Base-by-base conservation (phyloP, 192 early-diverging fungal genomes). In the Coemansia sp. region DNA sequence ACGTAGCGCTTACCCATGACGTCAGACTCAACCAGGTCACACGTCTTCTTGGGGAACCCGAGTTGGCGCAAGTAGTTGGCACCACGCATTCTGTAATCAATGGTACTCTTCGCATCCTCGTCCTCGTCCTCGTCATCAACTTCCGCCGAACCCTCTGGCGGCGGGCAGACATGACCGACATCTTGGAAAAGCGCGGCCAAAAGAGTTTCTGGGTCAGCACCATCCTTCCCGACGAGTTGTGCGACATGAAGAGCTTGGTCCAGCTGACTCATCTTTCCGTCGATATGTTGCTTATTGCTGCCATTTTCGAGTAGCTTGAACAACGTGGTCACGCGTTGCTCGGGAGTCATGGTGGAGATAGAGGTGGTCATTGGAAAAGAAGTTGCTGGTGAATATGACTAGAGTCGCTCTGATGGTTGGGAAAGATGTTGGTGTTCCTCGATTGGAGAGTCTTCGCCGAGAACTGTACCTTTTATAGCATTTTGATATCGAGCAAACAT, bases 201-300 rank as follows among this genome's bases (percentile, higher is more conserved):
- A 7, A 87, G 70, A 0, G 81, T 78, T 64, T 86, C 86, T 7
- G 85, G 72, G 57, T 86, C 86, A 4, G 85, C 78, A 10, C 66
- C 68, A 11, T 69, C 76, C 36, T 85, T 71, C 36, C 65, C 61
- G 44, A 85, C 88, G 31, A 50, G 64, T 15, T 73, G 67, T 1
- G 86, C 83, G 22, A 85, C 87, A 64, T 89, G 88, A 34, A 89
- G 70, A 20, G 78, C 81, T 44, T 89, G 88, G 15, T 86, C 88
- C 18, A 89, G 76, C 65, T 89, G 87, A 5, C 87, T 80, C 39
- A 87, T 83, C 20, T 75, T 64, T 71, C 87, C 87, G 31, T 85
- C 87, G 49, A 87, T 87, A 64, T 87, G 85, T 3, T 79, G 83
- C 61, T 78, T 71, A 66, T 81, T 81, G 61, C 83, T 86, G 34